These are phyloP conservation scores for Alternaria hordeiaustralica DNA, from an alignment of 2,329 filamentous ascomycete species.

Conservation along the genomic window DNA sequence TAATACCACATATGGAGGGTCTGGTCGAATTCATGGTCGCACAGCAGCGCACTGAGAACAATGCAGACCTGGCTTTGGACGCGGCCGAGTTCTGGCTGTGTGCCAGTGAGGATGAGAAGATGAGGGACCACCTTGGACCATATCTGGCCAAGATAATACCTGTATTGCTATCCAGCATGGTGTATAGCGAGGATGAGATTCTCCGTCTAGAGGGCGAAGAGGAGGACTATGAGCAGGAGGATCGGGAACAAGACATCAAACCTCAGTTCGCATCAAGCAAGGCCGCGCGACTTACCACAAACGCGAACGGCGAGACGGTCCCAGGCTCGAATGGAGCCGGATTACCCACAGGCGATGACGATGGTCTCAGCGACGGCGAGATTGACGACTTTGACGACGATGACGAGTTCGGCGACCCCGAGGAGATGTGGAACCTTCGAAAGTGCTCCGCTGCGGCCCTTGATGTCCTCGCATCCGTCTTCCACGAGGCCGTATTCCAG, in stretches of 20 bases:
- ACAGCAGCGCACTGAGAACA: conserved; percentile 81
- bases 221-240: conserved; percentile 89
- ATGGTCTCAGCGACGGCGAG: conserved; percentile 86
- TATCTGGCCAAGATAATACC: conserved; percentile 87
- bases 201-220: conserved; percentile 77
- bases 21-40: conserved; percentile 91
- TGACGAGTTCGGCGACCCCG: conserved; percentile 74
- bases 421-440: conserved; percentile 92
- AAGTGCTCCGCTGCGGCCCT: conserved; percentile 97
- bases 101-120: conserved; percentile 82
- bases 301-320: conserved; percentile 50
- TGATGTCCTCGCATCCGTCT: conserved; percentile 91
- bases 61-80: conserved; percentile 89
- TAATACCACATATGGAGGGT: conserved; percentile 84
- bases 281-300: conserved; percentile 64
- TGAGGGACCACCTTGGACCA: conserved; percentile 78
- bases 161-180: conserved; percentile 90
- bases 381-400: conserved; percentile 77
- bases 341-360: conserved; percentile 60
- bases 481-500: conserved; percentile 85
- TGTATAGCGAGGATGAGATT: conserved; percentile 95
- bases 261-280: conserved; percentile 84
- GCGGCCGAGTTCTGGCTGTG: conserved; percentile 98
- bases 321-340: conserved; percentile 52
- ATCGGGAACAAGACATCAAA: conserved; percentile 88